These are phyloP conservation scores for Metarhizium anisopliae DNA, from an alignment of 2,329 filamentous ascomycete genomes.

Conservation along the genomic window DNA sequence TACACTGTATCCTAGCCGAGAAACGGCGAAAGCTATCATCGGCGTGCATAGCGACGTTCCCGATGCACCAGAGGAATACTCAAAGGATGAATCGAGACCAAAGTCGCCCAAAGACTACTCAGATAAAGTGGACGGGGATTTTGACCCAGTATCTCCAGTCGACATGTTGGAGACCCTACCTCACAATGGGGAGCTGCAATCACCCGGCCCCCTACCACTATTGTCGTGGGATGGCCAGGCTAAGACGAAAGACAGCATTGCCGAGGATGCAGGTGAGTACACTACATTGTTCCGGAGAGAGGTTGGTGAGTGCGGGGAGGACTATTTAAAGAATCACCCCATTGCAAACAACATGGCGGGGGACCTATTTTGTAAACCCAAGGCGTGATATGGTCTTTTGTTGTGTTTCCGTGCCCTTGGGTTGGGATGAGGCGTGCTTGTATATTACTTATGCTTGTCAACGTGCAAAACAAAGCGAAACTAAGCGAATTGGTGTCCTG, in stretches of 20 bases:
- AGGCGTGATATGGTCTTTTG: conserved; percentile 15
- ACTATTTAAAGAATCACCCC: conserved; percentile 13
- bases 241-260: conserved; percentile 30
- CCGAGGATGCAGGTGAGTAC: conserved; percentile 40
- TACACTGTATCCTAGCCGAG: conserved; percentile 65
- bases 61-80: conserved; percentile 61
- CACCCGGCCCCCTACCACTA: conserved; percentile 43
- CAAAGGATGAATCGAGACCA: conserved; percentile 10
- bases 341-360: conserved; percentile 30
- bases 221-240: conserved; percentile 54
- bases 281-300: conserved; percentile 48
- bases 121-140: conserved; percentile 23
- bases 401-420: too few species aligned
- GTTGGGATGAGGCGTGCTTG: too few species aligned
- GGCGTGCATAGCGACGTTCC: conserved; percentile 71
- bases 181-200: conserved; percentile 31
- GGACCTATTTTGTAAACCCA: conserved; percentile 56
- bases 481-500: too few species aligned
- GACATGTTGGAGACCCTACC: conserved; percentile 41
- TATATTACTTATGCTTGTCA: too few species aligned
- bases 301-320: conserved; percentile 56
- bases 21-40: conserved; percentile 46
- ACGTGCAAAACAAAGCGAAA: too few species aligned
- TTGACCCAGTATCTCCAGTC: conserved; percentile 33
- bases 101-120: conserved; percentile 15